phyloP scores from a whole-genome alignment of 768 basidiomycete species.

The Pholiota conissans region DNA sequence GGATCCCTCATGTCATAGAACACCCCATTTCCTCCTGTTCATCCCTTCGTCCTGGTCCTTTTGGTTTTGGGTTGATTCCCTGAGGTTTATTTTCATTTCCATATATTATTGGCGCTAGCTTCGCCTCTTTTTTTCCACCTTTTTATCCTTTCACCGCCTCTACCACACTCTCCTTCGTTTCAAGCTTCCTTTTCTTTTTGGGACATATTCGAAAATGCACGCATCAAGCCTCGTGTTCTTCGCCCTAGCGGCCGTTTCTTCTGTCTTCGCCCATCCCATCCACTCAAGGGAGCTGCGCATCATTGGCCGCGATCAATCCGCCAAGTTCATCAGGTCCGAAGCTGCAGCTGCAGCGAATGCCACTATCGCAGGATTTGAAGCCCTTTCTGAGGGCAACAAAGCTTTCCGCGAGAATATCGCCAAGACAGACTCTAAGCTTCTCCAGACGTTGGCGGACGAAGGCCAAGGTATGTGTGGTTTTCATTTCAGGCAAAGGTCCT shows the following conservation, averaged over 20 bases:
- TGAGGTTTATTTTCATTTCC: conserved; percentile 9
- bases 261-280: conserved; percentile 20
- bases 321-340: conserved; percentile 4
- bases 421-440: conserved; percentile 24
- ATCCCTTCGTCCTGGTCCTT: conserved; percentile 5
- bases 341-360: conserved; percentile 1
- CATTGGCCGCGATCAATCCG: conserved; percentile 16
- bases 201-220: conserved; percentile 14
- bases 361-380: conserved; percentile 20
- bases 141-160: neutral
- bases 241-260: conserved; percentile 16
- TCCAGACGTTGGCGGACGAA: conserved; percentile 29
- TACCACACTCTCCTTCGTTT: conserved; percentile 3
- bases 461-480: conserved; percentile 30
- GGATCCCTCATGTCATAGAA: neutral
- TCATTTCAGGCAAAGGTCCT: neutral
- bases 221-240: conserved; percentile 13
- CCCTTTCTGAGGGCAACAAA: conserved; percentile 31
- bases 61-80: conserved; percentile 7
- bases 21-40: conserved; percentile 2
- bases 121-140: conserved; percentile 14
- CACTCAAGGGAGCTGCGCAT: conserved; percentile 18
- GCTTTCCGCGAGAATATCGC: conserved; percentile 28
- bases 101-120: conserved; percentile 19
- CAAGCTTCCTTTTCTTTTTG: conserved; percentile 6